Evolutionary conservation across 2,329 filamentous ascomycete genomes (phyloP).

Genomic region (Lasiodiplodia sp.): DNA sequence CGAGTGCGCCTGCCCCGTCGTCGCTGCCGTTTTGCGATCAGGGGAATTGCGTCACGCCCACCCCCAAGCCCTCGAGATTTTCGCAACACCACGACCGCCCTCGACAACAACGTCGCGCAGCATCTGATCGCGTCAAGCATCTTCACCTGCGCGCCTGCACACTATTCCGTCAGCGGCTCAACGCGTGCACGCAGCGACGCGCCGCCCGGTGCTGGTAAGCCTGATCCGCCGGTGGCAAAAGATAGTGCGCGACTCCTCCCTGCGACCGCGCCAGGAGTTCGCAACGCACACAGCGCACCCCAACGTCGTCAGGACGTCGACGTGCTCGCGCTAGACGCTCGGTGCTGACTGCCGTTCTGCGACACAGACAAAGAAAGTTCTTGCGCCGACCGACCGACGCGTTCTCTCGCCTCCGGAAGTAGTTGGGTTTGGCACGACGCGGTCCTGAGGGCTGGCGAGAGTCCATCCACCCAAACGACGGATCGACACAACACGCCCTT

Average conservation of each 20-base stretch:
- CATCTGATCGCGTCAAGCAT: slow-evolving; percentile 17
- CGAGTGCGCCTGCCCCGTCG: slow-evolving; percentile 26
- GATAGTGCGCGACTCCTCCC: slow-evolving; percentile 29
- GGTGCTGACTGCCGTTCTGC: slow-evolving; percentile 23
- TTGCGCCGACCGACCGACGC: slow-evolving; percentile 3
- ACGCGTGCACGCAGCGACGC: slow-evolving; percentile 19
- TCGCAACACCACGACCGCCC: slow-evolving; percentile 26
- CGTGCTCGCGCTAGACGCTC: slow-evolving; percentile 10
- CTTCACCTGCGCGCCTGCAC: slow-evolving; percentile 6
- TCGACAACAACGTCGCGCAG: slow-evolving; percentile 12
- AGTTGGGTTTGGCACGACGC: slow-evolving; percentile 34
- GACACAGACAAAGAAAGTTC: slow-evolving; percentile 28
- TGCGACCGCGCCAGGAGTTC: slow-evolving; percentile 29
- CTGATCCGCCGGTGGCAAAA: slow-evolving; percentile 27
- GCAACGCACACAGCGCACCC: slow-evolving; percentile 15
- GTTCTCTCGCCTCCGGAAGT: slow-evolving; percentile 32
- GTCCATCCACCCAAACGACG: slow-evolving; percentile 30
- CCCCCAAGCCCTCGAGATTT: slow-evolving; percentile 29
- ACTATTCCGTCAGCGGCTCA: slow-evolving; percentile 12
- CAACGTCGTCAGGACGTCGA: slow-evolving; percentile 1
- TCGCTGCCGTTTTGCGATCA: slow-evolving; percentile 28
- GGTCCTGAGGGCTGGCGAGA: slow-evolving; percentile 35
- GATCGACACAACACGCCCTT: slow-evolving; percentile 38
- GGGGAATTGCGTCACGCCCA: slow-evolving; percentile 30
- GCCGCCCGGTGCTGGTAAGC: slow-evolving; percentile 27